Base-by-base conservation (phyloP, 305 asterid genomes). In the Fraxinus nigra region DNA sequence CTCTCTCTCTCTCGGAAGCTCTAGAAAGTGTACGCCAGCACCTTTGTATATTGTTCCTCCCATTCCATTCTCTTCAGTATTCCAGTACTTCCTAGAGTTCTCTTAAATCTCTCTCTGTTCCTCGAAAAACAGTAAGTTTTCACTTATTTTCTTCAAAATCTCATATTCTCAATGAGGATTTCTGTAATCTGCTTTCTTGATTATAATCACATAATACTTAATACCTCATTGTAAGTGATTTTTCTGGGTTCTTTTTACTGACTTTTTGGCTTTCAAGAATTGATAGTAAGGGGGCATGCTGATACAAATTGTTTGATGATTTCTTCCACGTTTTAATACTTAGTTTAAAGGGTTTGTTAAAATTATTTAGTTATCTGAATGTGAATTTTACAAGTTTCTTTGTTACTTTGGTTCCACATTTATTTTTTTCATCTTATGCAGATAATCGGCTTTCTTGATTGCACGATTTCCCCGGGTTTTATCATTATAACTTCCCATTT, bases 1-100 rank as follows among this genome's bases (percentile, higher is more conserved):
- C 61, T 14, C 20, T 43, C 18, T 16, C 22, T 46, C n/a, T 89
- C 92, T 87, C 22, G 75, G 89, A 87, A 88, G 86, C 86, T 90
- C 92, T 87, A 88, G 91, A 89, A 88, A 13, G 78, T 79, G 76
- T 74, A 74, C 85, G 81, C 32, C 76, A 32, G 16, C 84, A 37
- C 84, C 85, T 75, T 56, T 78, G 38, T 78, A 75, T 59, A 75
- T 81, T 24, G n/a, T 26, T 34, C 74, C 14, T 37, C 20, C 14
- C 13, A 13, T 26, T 40, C 59, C 48, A 46, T 5, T 65, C 38
- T 75, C 56, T 34, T 69, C 81, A 38, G 48, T 34, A 67, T 46
- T 18, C 81, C 59, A 35, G 77, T 73, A 78, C 69, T 67, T 69
- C 59, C 26, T 38, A 38, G 65, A 6, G 4, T 51, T 80, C 87